Evolutionary conservation across 1,284 basidiomycete genomes (phyloP).

Genomic region (Cystobasidiaceae sp.): DNA sequence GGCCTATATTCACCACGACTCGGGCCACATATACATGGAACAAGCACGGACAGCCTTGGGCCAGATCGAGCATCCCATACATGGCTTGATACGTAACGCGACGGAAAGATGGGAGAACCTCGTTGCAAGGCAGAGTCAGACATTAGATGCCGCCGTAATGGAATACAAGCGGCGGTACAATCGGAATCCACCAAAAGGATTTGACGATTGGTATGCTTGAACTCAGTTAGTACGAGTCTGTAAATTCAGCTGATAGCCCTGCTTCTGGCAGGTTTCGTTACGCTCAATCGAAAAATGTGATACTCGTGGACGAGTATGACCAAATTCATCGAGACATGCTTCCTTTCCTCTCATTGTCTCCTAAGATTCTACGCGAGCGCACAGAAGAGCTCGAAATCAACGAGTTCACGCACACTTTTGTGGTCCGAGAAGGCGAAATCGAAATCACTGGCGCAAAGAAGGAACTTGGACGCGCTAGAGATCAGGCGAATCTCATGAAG

Average conservation of each 20-base stretch:
- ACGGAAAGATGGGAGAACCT: slow-evolving; percentile 62
- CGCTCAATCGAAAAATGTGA: slow-evolving; percentile 40
- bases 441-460: slow-evolving; percentile 36
- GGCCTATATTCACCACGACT: slow-evolving; percentile 17
- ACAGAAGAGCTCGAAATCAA: slow-evolving; percentile 1
- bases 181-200: slow-evolving; percentile 74
- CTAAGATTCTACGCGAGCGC: slow-evolving; percentile 11
- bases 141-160: slow-evolving; percentile 64
- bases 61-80: slow-evolving; percentile 39
- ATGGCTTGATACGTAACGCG: slow-evolving; percentile 67
- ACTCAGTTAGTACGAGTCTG: not conserved
- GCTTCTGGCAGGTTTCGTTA: slow-evolving; percentile 33
- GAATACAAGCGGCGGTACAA: slow-evolving; percentile 75
- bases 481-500: slow-evolving; percentile 40
- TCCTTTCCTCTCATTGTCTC: slow-evolving; percentile 33
- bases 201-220: slow-evolving; percentile 55
- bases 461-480: slow-evolving; percentile 37
- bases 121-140: slow-evolving; percentile 66
- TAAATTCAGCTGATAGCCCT: not conserved
- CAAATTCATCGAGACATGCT: slow-evolving; percentile 38
- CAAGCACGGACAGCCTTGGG: slow-evolving; percentile 6
- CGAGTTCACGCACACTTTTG: slow-evolving; percentile 28
- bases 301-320: slow-evolving; percentile 44
- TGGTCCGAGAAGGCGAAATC: slow-evolving; percentile 34
- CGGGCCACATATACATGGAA: slow-evolving; percentile 29